Percentiles rank a stretch among this genome's conserved stretches.
Conservation (phyloP, 345 rosid genomes). For the Euphorbia pulcherrima region DNA sequence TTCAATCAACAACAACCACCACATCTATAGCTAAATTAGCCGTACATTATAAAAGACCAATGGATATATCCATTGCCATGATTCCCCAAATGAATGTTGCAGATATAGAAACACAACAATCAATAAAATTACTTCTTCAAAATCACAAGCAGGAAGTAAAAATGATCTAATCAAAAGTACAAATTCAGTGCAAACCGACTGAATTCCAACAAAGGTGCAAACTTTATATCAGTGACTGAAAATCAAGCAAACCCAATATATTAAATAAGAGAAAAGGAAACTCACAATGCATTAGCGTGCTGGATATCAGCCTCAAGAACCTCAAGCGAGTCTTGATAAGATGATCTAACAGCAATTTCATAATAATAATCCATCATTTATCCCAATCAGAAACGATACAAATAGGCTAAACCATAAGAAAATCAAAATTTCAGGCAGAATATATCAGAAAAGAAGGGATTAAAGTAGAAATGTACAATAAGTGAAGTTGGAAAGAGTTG, state of each 20-base stretch:
- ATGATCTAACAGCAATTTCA: conserved; percentile 28
- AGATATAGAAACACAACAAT: not conserved
- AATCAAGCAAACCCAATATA: not conserved
- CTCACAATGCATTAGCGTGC: conserved; percentile 48
- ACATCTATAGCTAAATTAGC: too few species aligned
- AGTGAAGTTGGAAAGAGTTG: not conserved
- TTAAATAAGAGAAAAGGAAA: conserved; percentile 6
- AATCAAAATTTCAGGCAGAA: not conserved
- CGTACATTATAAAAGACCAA: not conserved
- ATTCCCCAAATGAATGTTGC: not conserved
- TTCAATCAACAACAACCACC: too few species aligned
- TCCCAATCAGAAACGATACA: not conserved
- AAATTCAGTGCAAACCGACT: not conserved
- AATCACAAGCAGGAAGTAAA: not conserved
- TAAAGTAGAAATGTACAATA: too few species aligned
- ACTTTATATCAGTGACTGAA: conserved; percentile 4
- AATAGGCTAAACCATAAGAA: not conserved
- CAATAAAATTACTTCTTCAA: conserved; percentile 3
- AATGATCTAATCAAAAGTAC: not conserved
- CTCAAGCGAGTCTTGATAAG: conserved; percentile 44
- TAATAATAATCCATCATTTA: conserved; percentile 30
- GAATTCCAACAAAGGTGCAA: not conserved
- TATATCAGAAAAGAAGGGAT: not conserved
- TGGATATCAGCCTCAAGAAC: conserved; percentile 45
- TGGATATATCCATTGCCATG: not conserved